Evolutionary conservation across 108 stramenopile genomes (phyloP).

Genomic region (Skeletonema marinoi): DNA sequence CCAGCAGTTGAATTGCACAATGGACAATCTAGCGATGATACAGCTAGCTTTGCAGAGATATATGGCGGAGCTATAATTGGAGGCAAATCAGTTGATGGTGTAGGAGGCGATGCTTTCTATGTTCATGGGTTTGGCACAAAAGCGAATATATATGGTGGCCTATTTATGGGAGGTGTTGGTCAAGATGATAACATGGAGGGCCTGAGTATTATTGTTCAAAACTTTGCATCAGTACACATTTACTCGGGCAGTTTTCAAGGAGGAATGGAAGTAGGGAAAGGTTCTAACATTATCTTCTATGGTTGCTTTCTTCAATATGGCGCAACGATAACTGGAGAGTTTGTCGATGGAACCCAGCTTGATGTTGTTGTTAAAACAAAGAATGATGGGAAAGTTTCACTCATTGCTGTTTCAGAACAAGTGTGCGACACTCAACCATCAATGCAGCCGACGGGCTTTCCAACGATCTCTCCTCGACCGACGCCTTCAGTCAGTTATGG

Average conservation of each 20-base stretch:
- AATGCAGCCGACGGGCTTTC: slow-evolving; percentile 6
- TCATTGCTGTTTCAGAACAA: slow-evolving; percentile 7
- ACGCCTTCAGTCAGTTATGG: not conserved
- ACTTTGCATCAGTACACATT: slow-evolving; percentile 12
- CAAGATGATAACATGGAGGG: not conserved
- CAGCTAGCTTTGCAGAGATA: slow-evolving; percentile 3
- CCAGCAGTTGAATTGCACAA: slow-evolving; percentile 10
- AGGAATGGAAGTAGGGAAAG: slow-evolving; percentile 1
- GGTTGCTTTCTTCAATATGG: slow-evolving; percentile 8
- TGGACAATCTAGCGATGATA: slow-evolving; percentile 4
- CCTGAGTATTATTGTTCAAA: slow-evolving; percentile 1
- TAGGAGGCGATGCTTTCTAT: slow-evolving; percentile 9
- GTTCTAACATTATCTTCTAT: not conserved
- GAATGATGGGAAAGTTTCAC: slow-evolving; percentile 1
- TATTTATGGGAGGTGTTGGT: slow-evolving; percentile 1
- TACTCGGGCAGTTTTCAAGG: slow-evolving; percentile 1
- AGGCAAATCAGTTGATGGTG: not conserved
- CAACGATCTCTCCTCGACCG: not conserved
- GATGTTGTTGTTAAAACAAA: not conserved
- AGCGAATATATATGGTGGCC: not conserved
- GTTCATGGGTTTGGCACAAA: slow-evolving; percentile 18
- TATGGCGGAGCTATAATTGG: not conserved
- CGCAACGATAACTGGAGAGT: not conserved
- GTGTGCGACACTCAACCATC: slow-evolving; percentile 5
- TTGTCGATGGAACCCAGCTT: slow-evolving; percentile 3